A percentile compares a stretch with the other conserved stretches of the same genome.
Evolutionary conservation across 805 yeast species (phyloP).

Genomic region (Lipomyces oligophaga): DNA sequence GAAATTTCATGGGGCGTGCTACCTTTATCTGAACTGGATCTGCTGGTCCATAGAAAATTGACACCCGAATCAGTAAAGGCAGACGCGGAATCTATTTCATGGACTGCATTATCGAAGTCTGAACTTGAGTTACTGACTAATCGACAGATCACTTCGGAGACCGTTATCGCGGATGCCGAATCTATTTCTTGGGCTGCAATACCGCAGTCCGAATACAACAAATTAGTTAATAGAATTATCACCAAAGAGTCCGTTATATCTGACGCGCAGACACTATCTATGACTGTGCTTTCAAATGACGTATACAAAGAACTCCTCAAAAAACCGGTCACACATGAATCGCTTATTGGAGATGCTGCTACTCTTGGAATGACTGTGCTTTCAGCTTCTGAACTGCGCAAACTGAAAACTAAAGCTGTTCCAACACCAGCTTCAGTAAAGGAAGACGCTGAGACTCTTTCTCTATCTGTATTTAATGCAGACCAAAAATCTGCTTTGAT

Average conservation of each 20-base stretch:
- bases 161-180: constrained; percentile 6
- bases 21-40: constrained; percentile 25
- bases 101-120: constrained; percentile 28
- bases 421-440: too few relatives aligned
- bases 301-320: constrained; percentile 8
- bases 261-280: constrained; percentile 12
- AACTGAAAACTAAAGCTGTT: too few relatives aligned
- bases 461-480: too few relatives aligned
- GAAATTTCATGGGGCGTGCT: constrained; percentile 20
- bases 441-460: too few relatives aligned
- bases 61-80: constrained; percentile 6
- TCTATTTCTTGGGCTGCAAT: constrained; percentile 17
- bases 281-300: constrained; percentile 8
- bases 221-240: background rate
- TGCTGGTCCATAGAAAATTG: background rate
- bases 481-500: too few relatives aligned
- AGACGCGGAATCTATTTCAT: constrained; percentile 1
- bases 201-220: constrained; percentile 3
- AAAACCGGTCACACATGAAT: background rate
- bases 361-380: background rate
- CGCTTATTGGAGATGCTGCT: background rate
- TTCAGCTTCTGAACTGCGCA: too few relatives aligned
- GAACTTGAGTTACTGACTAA: constrained; percentile 17
- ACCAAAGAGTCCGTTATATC: constrained; percentile 8
- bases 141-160: constrained; percentile 7